Conservation (phyloP, 2,329 filamentous ascomycete species). For the Rachicladosporium sp. region DNA sequence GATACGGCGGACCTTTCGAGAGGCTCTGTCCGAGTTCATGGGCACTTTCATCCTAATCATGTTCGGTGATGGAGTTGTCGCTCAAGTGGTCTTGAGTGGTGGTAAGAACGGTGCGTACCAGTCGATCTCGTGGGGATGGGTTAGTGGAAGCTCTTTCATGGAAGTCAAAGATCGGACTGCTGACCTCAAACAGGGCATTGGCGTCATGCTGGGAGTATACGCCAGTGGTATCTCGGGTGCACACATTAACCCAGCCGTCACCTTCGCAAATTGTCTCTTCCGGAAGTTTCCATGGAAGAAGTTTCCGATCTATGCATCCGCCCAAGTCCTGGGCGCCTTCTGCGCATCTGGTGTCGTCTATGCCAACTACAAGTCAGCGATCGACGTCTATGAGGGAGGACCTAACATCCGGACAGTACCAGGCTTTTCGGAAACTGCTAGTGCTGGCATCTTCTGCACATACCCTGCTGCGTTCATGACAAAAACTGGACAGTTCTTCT, state of each 20-base stretch:
- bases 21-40: slow-evolving; percentile 55
- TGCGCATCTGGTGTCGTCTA: slow-evolving; percentile 37
- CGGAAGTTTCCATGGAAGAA: slow-evolving; percentile 51
- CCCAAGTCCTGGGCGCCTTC: slow-evolving; percentile 51
- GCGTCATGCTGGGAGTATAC: slow-evolving; percentile 52
- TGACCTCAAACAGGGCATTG: slow-evolving; percentile 35
- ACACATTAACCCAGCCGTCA: slow-evolving; percentile 44
- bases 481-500: slow-evolving; percentile 56
- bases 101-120: slow-evolving; percentile 39
- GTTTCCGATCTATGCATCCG: slow-evolving; percentile 53
- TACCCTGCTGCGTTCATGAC: slow-evolving; percentile 58
- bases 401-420: slow-evolving; percentile 47
- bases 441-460: slow-evolving; percentile 61
- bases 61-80: slow-evolving; percentile 56
- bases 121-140: slow-evolving; percentile 37
- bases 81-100: slow-evolving; percentile 51
- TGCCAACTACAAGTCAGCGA: slow-evolving; percentile 29
- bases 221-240: slow-evolving; percentile 21
- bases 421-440: slow-evolving; percentile 41
- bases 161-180: not conserved
- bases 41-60: slow-evolving; percentile 56
- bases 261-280: slow-evolving; percentile 56
- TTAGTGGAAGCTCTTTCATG: slow-evolving; percentile 3
- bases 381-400: slow-evolving; percentile 33
- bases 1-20: slow-evolving; percentile 39